A percentile compares a stretch with the other conserved stretches of the same genome.
Conservation (phyloP, 345 rosid genomes). For the Citrus reticulata region DNA sequence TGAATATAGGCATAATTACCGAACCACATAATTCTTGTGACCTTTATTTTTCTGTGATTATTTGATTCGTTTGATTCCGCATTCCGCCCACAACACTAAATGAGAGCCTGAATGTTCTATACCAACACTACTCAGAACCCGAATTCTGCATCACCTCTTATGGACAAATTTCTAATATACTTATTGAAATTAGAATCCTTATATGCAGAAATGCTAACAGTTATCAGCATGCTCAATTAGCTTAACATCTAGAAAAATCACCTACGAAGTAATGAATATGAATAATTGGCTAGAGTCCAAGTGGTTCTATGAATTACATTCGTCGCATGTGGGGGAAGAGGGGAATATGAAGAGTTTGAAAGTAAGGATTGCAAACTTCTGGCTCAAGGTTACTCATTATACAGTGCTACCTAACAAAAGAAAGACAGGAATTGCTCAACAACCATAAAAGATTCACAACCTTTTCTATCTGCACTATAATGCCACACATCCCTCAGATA, state of each 20-base stretch:
- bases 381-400: background rate
- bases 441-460: background rate
- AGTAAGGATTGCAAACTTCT: background rate
- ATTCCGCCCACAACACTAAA: background rate
- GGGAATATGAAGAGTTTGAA: background rate
- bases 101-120: background rate
- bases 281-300: background rate
- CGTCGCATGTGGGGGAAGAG: background rate
- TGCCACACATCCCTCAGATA: background rate
- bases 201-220: background rate
- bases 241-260: background rate
- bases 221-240: background rate
- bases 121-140: background rate
- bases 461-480: background rate
- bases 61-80: rapidly evolving
- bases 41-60: too few relatives aligned
- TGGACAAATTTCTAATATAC: background rate
- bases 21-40: too few relatives aligned
- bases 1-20: rapidly evolving
- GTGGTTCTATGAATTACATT: background rate
- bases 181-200: background rate
- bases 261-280: background rate
- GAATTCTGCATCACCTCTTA: too few relatives aligned
- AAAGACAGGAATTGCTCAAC: background rate
- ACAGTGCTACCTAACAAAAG: background rate